A percentile compares a stretch with the other conserved stretches of the same genome.
phyloP scores from a whole-genome alignment of 202 grass and related monocot genomes.

The Musa balbisiana region DNA sequence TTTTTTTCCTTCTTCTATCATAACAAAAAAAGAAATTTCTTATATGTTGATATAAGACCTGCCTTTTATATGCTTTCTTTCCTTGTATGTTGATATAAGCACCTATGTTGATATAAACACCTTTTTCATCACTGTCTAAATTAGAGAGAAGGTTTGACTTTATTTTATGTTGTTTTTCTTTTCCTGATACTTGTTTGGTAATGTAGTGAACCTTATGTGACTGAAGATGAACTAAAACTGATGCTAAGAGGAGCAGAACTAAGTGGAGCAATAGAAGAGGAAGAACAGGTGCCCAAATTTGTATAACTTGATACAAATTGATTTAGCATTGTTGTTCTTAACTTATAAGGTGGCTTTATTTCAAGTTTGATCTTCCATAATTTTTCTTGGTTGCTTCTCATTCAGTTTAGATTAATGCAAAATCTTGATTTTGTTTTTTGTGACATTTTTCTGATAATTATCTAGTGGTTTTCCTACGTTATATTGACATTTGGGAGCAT shows the following conservation, averaged over 20 bases:
- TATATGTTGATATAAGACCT: neutral
- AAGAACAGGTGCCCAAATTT: slow-evolving; percentile 62
- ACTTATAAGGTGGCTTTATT: neutral
- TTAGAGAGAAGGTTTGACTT: slow-evolving; percentile 16
- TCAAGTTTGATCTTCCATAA: neutral
- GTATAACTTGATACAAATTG: neutral
- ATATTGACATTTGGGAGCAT: neutral
- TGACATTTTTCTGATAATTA: neutral
- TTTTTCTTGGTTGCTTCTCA: neutral
- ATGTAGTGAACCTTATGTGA: slow-evolving; percentile 89
- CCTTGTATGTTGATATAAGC: neutral
- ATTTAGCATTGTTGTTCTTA: neutral
- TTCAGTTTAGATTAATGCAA: neutral
- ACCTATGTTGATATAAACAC: neutral
- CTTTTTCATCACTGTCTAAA: neutral
- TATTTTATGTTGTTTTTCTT: slow-evolving; percentile 31
- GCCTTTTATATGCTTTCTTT: neutral
- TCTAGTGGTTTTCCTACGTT: neutral
- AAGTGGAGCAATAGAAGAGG: slow-evolving; percentile 97
- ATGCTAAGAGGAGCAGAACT: slow-evolving; percentile 93
- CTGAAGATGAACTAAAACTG: slow-evolving; percentile 95
- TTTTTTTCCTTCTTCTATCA: too few species aligned
- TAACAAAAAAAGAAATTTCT: too few species aligned
- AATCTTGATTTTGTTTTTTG: neutral
- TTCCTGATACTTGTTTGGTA: slow-evolving; percentile 24